Base-by-base conservation (phyloP, 768 basidiomycete species). In the Cyclocybe aegerita region DNA sequence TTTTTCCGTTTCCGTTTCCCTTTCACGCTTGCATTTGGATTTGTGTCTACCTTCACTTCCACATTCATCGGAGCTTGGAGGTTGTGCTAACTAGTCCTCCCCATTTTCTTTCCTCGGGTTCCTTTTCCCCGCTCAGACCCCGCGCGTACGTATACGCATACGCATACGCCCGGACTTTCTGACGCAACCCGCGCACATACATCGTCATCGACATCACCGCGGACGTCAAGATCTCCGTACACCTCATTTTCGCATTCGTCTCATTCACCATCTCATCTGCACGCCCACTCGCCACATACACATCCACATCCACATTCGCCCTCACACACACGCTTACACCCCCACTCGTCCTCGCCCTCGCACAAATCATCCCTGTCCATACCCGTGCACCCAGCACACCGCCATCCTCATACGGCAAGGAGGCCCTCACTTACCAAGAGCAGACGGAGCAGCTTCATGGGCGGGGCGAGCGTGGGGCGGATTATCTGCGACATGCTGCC, bases 401-500 rank as follows among this genome's bases (percentile, higher is more conserved):
- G 23, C 23, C 12, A 30, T 30, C 1, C 32, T 7, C n/a, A 39
- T n/a, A 39, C n/a, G 37, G 9, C 37, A 6, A n/a, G 2, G 37
- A n/a, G 37, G 30, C 8, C n/a, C 14, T 9, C 30, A 46, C 36
- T 16, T 9, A 52, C 34, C 45, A 46, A 32, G 10, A 43, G 42
- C 17, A 45, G 50, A 14, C 34, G 60, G 36, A 52, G 35, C 45
- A 56, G 48, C 38, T 50, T 46, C 38, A 39, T 48, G 9, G 43
- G 49, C 12, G 54, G 51, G 9, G 45, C 61, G 32, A 53, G 51
- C 15, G 58, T 65, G 4, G 65, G 64, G 30, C 49, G 54, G 55
- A 61, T 65, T 36, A 84, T 87, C 39, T 72, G 76, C 60, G 81
- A 85, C 55, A 81, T 87, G 68, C 66, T 86, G 4, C 81, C 82